Base-by-base conservation (phyloP, 2,329 filamentous ascomycete genomes). In the Aspergillus aculeatinus region DNA sequence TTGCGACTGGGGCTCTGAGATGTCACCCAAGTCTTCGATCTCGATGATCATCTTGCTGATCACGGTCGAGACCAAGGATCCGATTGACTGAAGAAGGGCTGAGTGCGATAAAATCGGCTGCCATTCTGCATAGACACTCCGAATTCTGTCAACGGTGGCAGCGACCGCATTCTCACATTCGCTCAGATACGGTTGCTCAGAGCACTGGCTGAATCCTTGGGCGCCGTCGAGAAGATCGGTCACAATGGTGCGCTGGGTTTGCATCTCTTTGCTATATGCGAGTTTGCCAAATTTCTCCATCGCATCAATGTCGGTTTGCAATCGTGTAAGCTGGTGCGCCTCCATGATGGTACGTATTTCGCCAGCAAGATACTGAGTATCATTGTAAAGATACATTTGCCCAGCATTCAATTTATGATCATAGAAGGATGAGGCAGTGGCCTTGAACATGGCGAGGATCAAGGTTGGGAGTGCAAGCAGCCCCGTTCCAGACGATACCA, bases 351-450 rank as follows among this genome's bases (percentile, higher is more conserved):
- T 66, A 16, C 80, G 79, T 14, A 88, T 75, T 58, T 80, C 79
- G 61, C 84, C 81, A 3, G 83, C 81, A 4, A 89, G 78, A 59
- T 85, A 84, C 49, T 82, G 76, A 62, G 83, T 82, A 71, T 89
- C 86, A 67, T 89, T 89, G 75, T 88, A 89, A 50, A 87, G 80
- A 56, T 86, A 82, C 81, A 89, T 87, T 65, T 86, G 83, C 6
- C 84, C 84, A 2, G 81, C 79, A 19, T 76, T 73, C 12, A 78
- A 68, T 51, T 77, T 77, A 27, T 76, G 66, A 1, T 75, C 70
- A 64, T 82, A 82, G 61, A 79, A 79, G 5, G 76, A 74, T 9
- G 79, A 75, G 5, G 80, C 79, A 10, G 74, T 79, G 19, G 80
- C 80, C 63, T 81, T 80, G 67, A 80, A 82, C 79, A 82, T 82